Evolutionary conservation across 1,284 basidiomycete species (phyloP), one percentile per base, ranked within the genome.

Genomic region (Trametes polyzona): DNA sequence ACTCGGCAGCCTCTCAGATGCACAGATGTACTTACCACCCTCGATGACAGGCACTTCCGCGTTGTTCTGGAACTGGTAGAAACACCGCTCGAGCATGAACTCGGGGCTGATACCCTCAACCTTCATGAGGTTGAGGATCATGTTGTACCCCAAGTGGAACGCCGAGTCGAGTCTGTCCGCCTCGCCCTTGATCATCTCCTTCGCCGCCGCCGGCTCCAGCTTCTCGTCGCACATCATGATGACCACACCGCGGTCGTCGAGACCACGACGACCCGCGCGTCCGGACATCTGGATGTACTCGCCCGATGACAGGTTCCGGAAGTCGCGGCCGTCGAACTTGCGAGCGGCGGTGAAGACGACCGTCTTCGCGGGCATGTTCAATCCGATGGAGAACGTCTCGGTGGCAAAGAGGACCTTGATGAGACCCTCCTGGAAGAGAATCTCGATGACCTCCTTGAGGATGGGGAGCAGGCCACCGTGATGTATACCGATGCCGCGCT

Each of bases 151-250:
- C 8, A 99, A 80, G 75, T 98, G 96, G 80, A 99, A 99, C 4
- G 97, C 97, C 17, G 96, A 98, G 74, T 99, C 95, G 58, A 99
- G 79, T 36, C 96, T 83, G 74, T 99, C 97, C 6, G 97, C 96
- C 76, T 98, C 93, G 48, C 97, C 97, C 75, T 98, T 98, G 73
- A 99, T 93, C 97, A 99, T 99, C 53, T 83, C 84, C 79, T 98
- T 99, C 43, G 97, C 96, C 0, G 90, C 85, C 2, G 84, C 74
- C 0, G 97, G 96, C 69, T 99, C 97, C 48, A 99, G 81, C 76
- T 97, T 98, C 76, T 98, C 95, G 74, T 99, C 96, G 71, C 92
- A 94, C 97, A 99, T 99, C 95, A 99, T 95, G 69, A 99, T 98
- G 62, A 99, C 97, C 54, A 99, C 95, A 61, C 97, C 97, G n/a